Percentiles rank a stretch among this genome's conserved stretches.
Conservation (phyloP, 768 basidiomycete genomes). For the Lactarius tabidus region DNA sequence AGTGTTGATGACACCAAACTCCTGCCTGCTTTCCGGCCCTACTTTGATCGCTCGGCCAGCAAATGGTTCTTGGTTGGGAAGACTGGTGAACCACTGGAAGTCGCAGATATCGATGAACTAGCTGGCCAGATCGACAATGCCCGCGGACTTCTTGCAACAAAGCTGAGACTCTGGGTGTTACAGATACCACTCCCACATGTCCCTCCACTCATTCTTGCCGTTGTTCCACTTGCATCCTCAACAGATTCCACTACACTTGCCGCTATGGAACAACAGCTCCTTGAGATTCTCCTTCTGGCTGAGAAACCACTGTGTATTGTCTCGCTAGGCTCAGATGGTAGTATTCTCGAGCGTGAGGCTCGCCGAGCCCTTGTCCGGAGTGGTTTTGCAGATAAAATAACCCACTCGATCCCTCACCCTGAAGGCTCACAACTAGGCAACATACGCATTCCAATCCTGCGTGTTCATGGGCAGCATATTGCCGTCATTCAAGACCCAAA, state of each 20-base stretch:
- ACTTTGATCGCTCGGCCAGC: conserved; percentile 27
- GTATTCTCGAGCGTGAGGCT: conserved; percentile 32
- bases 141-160: conserved; percentile 26
- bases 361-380: conserved; percentile 25
- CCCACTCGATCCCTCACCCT: neutral
- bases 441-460: neutral
- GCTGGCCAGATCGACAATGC: conserved; percentile 18
- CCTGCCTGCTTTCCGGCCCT: conserved; percentile 27
- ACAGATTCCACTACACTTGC: conserved; percentile 27
- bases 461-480: neutral
- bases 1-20: conserved; percentile 40
- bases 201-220: conserved; percentile 37
- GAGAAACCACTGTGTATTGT: conserved; percentile 27
- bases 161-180: conserved; percentile 37
- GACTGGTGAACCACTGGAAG: conserved; percentile 25
- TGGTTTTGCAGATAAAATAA: neutral
- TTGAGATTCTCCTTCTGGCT: conserved; percentile 29
- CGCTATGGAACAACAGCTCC: conserved; percentile 18
- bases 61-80: conserved; percentile 30
- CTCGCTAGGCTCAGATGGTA: conserved; percentile 38
- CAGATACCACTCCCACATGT: conserved; percentile 34
- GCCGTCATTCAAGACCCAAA: conserved; percentile 35
- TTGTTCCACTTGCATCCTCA: conserved; percentile 30
- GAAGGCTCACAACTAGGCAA: neutral
- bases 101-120: conserved; percentile 29